Evolutionary conservation across 1,139 yeast species (phyloP).

Genomic region (Wickerhamomyces sp.): DNA sequence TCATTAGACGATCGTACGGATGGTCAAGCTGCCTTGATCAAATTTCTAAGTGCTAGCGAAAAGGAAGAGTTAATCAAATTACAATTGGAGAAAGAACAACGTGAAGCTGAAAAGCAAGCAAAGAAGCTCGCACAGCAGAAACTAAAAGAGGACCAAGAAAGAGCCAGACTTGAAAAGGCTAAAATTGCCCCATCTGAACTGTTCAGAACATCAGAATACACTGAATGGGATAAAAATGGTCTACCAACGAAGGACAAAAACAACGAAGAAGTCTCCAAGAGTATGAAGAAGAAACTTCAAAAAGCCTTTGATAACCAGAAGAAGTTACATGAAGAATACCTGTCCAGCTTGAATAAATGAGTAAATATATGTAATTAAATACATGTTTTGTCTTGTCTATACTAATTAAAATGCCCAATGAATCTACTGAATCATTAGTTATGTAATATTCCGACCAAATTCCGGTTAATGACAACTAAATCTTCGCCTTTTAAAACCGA

Average conservation of each 20-base stretch:
- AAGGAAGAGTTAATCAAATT: conserved; percentile 53
- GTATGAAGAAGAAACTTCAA: conserved; percentile 73
- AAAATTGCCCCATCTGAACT: conserved; percentile 65
- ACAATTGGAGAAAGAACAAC: conserved; percentile 58
- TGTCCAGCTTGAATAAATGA: neutral
- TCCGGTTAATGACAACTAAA: too few relatives aligned
- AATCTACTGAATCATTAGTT: too few relatives aligned
- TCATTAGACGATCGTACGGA: conserved; percentile 85
- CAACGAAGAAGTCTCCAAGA: conserved; percentile 88
- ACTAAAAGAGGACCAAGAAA: conserved; percentile 54
- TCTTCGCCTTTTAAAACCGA: too few relatives aligned
- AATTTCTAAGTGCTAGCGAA: conserved; percentile 70
- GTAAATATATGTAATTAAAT: neutral
- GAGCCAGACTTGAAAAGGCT: conserved; percentile 65
- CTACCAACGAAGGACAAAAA: conserved; percentile 70
- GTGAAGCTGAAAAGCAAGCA: conserved; percentile 43
- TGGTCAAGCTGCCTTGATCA: conserved; percentile 71
- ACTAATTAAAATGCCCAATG: too few relatives aligned
- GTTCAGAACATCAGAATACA: conserved; percentile 57
- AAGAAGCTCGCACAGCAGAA: conserved; percentile 40
- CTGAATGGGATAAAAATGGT: conserved; percentile 83
- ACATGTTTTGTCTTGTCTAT: too few relatives aligned
- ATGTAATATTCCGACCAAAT: too few relatives aligned
- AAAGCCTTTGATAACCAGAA: conserved; percentile 79
- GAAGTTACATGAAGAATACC: conserved; percentile 71